Evolutionary conservation across 768 basidiomycete species (phyloP), one percentile per base, ranked within the genome.

Genomic region (Tephrocybe sp.): DNA sequence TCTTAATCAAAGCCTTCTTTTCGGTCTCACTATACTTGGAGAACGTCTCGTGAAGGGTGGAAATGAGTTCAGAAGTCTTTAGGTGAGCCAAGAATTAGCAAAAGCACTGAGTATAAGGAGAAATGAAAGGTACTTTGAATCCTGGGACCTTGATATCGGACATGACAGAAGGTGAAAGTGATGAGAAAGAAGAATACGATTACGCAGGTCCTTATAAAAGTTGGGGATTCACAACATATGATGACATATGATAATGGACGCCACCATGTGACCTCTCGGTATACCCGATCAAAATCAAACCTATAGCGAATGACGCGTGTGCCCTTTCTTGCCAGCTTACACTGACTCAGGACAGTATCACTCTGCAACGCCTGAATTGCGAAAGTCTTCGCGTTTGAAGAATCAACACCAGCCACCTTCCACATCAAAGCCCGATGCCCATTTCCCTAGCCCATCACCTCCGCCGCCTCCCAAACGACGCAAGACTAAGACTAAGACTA

Each of bases 1-100:
- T 91, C 68, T 90, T 89, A 31, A 91, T 79, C 64, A 85, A 80
- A 7, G 75, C 68, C 55, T 79, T 72, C 68, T 78, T 88, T 68
- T 92, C 84, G 36, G 73, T 66, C 41, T 85, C 82, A 39, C 69
- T 78, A 67, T 75, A 78, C 44, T 65, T 62, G 13, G 72, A 68
- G 59, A 92, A 84, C 10, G 76, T 73, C 12, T 70, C 49, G 39
- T 73, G 69, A 49, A 92, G 76, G 23, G 61, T 65, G 11, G 76
- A 66, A 52, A 92, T 68, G 65, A 85, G 74, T 31, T 82, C 82
- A 32, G 90, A 91, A 36, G 87, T 68, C 90, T 92, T 52, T 3
- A 26, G 23, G n/a, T 2, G 30, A n/a, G 45, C 40, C 22, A 40
- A 12, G 12, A 19, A 30, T 4, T 11, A 12, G 14, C 31, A 9